These are phyloP conservation scores for Fusarium paranaense DNA, from an alignment of 2,329 filamentous ascomycete species.

Conservation along the genomic window DNA sequence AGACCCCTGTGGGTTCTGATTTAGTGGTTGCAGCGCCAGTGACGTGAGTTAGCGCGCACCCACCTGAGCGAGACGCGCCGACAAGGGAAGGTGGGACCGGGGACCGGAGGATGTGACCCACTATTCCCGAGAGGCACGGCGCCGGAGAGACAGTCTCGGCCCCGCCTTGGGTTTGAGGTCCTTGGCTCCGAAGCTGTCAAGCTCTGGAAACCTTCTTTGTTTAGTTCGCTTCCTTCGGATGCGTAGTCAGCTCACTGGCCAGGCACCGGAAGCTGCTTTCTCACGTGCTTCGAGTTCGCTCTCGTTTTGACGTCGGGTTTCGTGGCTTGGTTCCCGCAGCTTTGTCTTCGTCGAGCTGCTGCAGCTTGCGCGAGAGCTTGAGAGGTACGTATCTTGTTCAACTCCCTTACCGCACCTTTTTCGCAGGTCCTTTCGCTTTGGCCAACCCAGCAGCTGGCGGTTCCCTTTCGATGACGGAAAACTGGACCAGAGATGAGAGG, in stretches of 20 bases:
- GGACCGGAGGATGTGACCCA: conserved; percentile 17
- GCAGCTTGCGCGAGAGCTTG: conserved; percentile 9
- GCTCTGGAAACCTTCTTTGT: neutral
- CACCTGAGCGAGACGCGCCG: conserved; percentile 2
- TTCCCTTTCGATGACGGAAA: conserved; percentile 34
- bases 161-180: conserved; percentile 12
- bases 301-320: conserved; percentile 15
- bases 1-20: conserved; percentile 18
- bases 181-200: conserved; percentile 1
- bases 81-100: conserved; percentile 6
- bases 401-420: conserved; percentile 32
- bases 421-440: conserved; percentile 31
- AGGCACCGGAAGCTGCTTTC: neutral
- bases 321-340: neutral
- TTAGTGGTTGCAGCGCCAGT: conserved; percentile 32
- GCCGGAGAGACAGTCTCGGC: conserved; percentile 17
- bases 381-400: conserved; percentile 33
- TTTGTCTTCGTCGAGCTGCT: conserved; percentile 2
- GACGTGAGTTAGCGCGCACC: conserved; percentile 33
- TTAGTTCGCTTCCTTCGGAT: neutral
- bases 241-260: neutral
- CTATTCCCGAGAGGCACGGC: conserved; percentile 3
- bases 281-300: conserved; percentile 25
- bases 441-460: conserved; percentile 37
- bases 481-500: conserved; percentile 24